These are phyloP conservation scores for Diplodia corticola DNA, from an alignment of 2,329 filamentous ascomycete genomes.

Conservation along the genomic window DNA sequence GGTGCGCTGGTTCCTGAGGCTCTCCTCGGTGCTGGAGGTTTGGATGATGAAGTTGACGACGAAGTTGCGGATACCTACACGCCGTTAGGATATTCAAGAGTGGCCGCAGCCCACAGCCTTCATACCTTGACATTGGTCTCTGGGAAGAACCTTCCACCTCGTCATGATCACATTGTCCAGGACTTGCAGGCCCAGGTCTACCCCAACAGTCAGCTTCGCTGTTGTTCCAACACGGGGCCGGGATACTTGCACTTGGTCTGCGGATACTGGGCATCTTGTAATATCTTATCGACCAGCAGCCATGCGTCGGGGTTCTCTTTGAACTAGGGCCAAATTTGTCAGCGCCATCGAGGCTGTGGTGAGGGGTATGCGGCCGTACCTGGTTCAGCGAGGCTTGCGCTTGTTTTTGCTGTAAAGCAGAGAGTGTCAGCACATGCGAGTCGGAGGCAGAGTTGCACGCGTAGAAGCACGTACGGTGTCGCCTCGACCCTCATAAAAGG, in stretches of 20 bases:
- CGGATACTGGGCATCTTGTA: slow-evolving; percentile 87
- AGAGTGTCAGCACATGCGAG: slow-evolving; percentile 35
- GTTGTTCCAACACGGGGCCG: not conserved
- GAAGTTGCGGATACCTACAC: slow-evolving; percentile 92
- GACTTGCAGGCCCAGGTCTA: slow-evolving; percentile 91
- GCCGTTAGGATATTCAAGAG: slow-evolving; percentile 28
- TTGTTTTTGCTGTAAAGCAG: slow-evolving; percentile 77
- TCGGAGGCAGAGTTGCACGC: not conserved
- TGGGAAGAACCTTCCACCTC: slow-evolving; percentile 95
- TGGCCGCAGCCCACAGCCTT: not conserved
- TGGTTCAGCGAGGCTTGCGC: slow-evolving; percentile 91
- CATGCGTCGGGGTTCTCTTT: slow-evolving; percentile 98
- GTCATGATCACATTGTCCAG: slow-evolving; percentile 98
- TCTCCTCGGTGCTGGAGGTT: slow-evolving; percentile 86
- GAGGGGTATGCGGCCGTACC: slow-evolving; percentile 54
- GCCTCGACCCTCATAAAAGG: slow-evolving; percentile 96
- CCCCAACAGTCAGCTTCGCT: slow-evolving; percentile 26
- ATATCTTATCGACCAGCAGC: slow-evolving; percentile 95
- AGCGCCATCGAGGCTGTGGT: slow-evolving; percentile 1
- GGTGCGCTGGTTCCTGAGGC: slow-evolving; percentile 78
- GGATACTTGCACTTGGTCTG: slow-evolving; percentile 88
- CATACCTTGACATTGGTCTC: slow-evolving; percentile 90
- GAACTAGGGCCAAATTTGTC: slow-evolving; percentile 62
- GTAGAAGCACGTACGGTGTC: slow-evolving; percentile 69
- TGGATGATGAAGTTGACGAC: slow-evolving; percentile 98